Evolutionary conservation across 257 asterid species (phyloP).

Genomic region (Parsonsia alboflavescens): DNA sequence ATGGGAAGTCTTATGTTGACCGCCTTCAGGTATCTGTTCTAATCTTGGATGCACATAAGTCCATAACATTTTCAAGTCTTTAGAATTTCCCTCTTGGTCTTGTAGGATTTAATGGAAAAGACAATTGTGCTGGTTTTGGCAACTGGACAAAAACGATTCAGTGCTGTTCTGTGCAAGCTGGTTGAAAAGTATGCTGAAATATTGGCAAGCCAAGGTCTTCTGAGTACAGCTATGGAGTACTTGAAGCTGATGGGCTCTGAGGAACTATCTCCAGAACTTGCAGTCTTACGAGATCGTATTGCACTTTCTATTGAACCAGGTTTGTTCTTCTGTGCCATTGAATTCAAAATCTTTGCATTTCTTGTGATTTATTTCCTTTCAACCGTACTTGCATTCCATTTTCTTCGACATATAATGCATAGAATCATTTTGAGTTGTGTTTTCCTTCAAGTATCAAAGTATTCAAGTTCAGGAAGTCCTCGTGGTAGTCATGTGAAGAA

Average conservation of each 20-base stretch:
- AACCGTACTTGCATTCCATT: neutral
- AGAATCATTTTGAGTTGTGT: neutral
- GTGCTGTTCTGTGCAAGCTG: constrained; percentile 78
- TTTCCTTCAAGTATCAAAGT: neutral
- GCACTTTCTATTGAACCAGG: constrained; percentile 76
- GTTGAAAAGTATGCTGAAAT: constrained; percentile 97
- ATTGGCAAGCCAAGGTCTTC: constrained; percentile 92
- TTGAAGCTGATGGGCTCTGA: constrained; percentile 85
- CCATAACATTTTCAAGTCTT: too few species aligned
- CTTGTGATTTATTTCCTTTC: neutral
- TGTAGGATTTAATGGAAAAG: constrained; percentile 95
- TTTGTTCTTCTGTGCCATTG: constrained; percentile 9
- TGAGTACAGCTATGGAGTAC: constrained; percentile 87
- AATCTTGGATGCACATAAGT: constrained; percentile 7
- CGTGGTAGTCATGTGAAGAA: neutral
- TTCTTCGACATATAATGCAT: neutral
- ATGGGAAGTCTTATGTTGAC: constrained; percentile 77
- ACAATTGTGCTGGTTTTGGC: constrained; percentile 90
- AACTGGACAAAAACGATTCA: constrained; percentile 77
- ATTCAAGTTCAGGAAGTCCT: neutral
- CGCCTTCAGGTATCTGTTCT: constrained; percentile 65
- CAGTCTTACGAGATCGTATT: constrained; percentile 81
- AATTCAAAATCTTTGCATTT: neutral
- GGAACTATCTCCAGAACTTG: constrained; percentile 81
- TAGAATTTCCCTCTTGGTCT: constrained; percentile 8